A percentile compares a stretch with the other conserved stretches of the same genome.
These are phyloP conservation scores for Paxillus ammoniavirescens DNA, from an alignment of 768 basidiomycete species.

Conservation along the genomic window DNA sequence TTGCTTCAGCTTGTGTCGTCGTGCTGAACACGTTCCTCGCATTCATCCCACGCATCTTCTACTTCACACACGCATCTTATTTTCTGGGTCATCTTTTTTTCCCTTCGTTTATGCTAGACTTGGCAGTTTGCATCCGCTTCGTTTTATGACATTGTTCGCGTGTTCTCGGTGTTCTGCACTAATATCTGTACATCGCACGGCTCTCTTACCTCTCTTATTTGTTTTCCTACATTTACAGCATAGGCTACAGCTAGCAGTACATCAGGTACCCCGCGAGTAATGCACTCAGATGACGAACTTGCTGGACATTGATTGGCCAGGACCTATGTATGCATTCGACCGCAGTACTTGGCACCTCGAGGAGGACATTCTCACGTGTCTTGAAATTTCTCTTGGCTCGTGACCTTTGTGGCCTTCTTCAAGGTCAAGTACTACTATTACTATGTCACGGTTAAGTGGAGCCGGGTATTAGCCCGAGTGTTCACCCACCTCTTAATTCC, in stretches of 20 bases:
- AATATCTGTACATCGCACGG: conserved; percentile 28
- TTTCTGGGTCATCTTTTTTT: conserved; percentile 6
- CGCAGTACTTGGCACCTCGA: no score
- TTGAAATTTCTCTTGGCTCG: no score
- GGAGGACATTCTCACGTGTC: not conserved
- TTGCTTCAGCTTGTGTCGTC: conserved; percentile 58
- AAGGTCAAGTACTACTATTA: no score
- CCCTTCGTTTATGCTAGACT: conserved; percentile 3
- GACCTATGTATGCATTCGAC: no score
- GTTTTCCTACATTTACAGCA: conserved; percentile 19
- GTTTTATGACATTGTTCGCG: conserved; percentile 25
- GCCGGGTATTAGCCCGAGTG: no score
- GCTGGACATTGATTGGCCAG: not conserved
- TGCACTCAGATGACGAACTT: conserved; percentile 17
- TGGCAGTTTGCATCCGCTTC: conserved; percentile 11
- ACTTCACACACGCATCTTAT: not conserved
- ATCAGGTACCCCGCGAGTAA: conserved; percentile 22
- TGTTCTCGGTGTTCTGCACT: conserved; percentile 28
- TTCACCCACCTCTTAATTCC: no score
- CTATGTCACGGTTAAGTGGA: no score
- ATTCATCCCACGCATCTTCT: conserved; percentile 9
- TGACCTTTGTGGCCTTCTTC: no score
- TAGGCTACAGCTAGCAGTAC: conserved; percentile 24
- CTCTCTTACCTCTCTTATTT: conserved; percentile 13
- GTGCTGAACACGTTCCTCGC: conserved; percentile 9